Percentiles rank a stretch among this genome's conserved stretches.
These are phyloP conservation scores for Starmerella vitae DNA, from an alignment of 805 yeast species.

Conservation along the genomic window DNA sequence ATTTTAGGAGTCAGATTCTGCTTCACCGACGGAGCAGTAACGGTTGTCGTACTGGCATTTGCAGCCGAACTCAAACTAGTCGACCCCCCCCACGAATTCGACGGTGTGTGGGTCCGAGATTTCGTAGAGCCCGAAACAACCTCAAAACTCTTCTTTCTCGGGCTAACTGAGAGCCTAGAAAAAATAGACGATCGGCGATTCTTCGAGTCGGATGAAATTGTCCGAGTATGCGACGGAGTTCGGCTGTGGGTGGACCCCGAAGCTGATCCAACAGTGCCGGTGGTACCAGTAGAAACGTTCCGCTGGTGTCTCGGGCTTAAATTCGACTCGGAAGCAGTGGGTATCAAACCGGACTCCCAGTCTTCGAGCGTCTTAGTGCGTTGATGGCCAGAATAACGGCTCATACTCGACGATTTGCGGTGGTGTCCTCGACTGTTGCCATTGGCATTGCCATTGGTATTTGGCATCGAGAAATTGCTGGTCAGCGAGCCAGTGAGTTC, in stretches of 20 bases:
- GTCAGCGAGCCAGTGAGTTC: constrained; percentile 11
- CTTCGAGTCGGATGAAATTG: constrained; percentile 12
- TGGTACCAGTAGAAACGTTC: constrained; percentile 1
- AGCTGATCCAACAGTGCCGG: neutral
- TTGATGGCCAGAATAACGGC: constrained; percentile 13
- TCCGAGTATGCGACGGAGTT: constrained; percentile 1
- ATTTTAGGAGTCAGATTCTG: neutral
- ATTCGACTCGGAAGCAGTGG: neutral
- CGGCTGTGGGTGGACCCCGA: constrained; percentile 1
- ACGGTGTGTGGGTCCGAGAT: neutral
- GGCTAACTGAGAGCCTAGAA: constrained; percentile 10
- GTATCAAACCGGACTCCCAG: constrained; percentile 6
- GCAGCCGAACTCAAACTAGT: neutral
- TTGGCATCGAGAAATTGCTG: constrained; percentile 8
- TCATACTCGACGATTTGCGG: constrained; percentile 12
- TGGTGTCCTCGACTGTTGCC: constrained; percentile 12
- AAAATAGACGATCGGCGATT: constrained; percentile 13
- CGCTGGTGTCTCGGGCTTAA: neutral
- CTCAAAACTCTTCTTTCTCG: constrained; percentile 7
- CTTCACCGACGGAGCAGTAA: neutral
- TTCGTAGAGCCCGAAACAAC: constrained; percentile 15
- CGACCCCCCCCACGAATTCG: neutral
- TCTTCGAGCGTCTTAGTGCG: constrained; percentile 11
- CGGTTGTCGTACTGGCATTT: neutral
- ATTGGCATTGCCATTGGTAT: constrained; percentile 10